Evolutionary conservation across 2,329 filamentous ascomycete genomes (phyloP).

Genomic region (Trichoderma aggressivum): DNA sequence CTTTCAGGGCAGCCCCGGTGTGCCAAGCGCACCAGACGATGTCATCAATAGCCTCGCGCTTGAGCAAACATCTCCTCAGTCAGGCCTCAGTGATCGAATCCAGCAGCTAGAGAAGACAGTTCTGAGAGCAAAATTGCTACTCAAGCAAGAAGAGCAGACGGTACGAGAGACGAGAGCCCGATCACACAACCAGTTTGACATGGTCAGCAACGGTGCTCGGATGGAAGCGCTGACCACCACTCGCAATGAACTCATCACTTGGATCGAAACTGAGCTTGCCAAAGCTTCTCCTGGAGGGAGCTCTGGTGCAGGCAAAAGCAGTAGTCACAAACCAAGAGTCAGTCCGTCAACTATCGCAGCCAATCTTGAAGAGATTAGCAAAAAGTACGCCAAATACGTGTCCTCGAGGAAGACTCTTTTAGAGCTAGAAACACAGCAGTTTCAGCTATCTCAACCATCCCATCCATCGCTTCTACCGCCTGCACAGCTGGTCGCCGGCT

Average conservation of each 20-base stretch:
- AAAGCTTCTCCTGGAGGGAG: conserved; percentile 45
- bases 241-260: conserved; percentile 58
- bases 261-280: conserved; percentile 61
- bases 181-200: conserved; percentile 35
- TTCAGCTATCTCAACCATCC: conserved; percentile 29
- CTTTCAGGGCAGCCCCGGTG: conserved; percentile 41
- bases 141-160: conserved; percentile 54
- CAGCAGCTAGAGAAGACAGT: conserved; percentile 56
- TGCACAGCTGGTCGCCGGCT: conserved; percentile 19
- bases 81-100: conserved; percentile 47
- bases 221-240: conserved; percentile 54
- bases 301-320: conserved; percentile 18
- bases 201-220: conserved; percentile 40
- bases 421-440: conserved; percentile 34
- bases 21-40: conserved; percentile 51
- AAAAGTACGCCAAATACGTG: conserved; percentile 54
- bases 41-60: conserved; percentile 49
- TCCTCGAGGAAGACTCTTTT: conserved; percentile 48
- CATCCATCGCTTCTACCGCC: conserved; percentile 28
- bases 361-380: conserved; percentile 47
- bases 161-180: conserved; percentile 46
- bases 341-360: conserved; percentile 13
- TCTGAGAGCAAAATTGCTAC: conserved; percentile 54
- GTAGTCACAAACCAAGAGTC: neutral
- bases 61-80: conserved; percentile 37